Evolutionary conservation across 768 basidiomycete genomes (phyloP).

Genomic region (Rhizopogon salebrosus): DNA sequence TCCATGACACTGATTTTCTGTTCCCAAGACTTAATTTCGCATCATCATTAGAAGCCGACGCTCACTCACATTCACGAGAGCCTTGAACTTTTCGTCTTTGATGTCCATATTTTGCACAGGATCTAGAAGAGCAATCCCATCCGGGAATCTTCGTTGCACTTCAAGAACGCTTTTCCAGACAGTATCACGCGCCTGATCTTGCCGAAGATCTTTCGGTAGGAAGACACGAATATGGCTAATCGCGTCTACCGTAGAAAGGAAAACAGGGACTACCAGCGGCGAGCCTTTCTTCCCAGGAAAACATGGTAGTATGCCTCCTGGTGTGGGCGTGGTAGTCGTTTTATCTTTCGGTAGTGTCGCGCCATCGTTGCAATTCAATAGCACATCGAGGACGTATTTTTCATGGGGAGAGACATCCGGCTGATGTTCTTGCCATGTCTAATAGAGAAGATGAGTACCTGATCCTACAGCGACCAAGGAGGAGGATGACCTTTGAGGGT

Average conservation of each 20-base stretch:
- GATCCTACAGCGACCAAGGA: not conserved
- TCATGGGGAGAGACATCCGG: constrained; percentile 78
- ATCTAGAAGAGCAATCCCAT: constrained; percentile 83
- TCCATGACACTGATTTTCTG: constrained; percentile 94
- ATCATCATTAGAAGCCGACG: not conserved
- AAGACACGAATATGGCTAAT: constrained; percentile 84
- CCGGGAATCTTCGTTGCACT: constrained; percentile 85
- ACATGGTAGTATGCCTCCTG: constrained; percentile 75
- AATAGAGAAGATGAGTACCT: not conserved
- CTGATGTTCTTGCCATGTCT: constrained; percentile 64
- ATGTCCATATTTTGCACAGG: constrained; percentile 95
- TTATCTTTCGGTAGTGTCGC: constrained; percentile 57
- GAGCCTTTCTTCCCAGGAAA: constrained; percentile 65
- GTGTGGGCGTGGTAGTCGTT: constrained; percentile 47
- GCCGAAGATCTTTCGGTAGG: constrained; percentile 86
- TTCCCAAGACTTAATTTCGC: not conserved
- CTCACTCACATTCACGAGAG: constrained; percentile 66
- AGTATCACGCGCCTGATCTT: constrained; percentile 69
- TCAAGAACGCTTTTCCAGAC: constrained; percentile 88
- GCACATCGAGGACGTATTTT: constrained; percentile 90
- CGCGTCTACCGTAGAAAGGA: constrained; percentile 80
- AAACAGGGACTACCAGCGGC: constrained; percentile 82
- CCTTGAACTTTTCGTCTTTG: constrained; percentile 88
- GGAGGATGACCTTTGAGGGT: constrained; percentile 61
- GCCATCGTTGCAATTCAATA: constrained; percentile 73